A percentile compares a stretch with the other conserved stretches of the same genome.
Conservation (phyloP, 1,139 yeast species). For the Candida tetrigidarum region DNA sequence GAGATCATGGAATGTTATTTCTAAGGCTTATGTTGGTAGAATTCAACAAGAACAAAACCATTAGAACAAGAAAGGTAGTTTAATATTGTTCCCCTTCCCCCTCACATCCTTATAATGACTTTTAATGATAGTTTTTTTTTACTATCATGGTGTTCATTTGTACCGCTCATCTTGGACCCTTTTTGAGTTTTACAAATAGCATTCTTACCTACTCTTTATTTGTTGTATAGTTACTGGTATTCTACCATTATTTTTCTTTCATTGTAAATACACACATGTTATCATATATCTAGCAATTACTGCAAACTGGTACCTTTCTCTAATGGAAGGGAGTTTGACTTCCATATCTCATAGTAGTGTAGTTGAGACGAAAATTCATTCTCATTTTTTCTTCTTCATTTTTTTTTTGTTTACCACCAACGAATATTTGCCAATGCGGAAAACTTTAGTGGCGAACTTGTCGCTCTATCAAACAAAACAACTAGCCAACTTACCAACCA, state of each 20-base stretch:
- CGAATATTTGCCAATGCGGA: neutral
- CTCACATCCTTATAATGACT: neutral
- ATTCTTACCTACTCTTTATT: no score
- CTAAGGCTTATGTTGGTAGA: conserved; percentile 74
- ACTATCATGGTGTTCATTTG: no score
- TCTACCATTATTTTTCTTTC: neutral
- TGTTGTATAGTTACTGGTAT: conserved; percentile 3
- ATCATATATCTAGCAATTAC: neutral
- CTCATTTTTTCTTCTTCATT: neutral
- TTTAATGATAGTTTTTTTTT: neutral
- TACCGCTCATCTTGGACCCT: no score
- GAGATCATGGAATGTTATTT: conserved; percentile 88
- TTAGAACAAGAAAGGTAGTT: neutral
- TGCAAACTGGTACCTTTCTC: no score
- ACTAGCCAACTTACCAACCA: neutral
- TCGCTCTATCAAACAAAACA: neutral
- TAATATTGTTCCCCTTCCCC: neutral
- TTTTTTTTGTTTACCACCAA: neutral
- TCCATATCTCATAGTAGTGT: neutral
- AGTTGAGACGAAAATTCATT: neutral
- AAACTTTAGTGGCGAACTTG: conserved; percentile 9
- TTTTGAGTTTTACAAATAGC: no score
- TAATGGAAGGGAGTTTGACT: neutral
- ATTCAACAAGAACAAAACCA: conserved; percentile 46
- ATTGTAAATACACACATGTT: conserved; percentile 4